Base-by-base conservation (phyloP, 192 early-diverging fungal genomes). In the Coemansia sp. region DNA sequence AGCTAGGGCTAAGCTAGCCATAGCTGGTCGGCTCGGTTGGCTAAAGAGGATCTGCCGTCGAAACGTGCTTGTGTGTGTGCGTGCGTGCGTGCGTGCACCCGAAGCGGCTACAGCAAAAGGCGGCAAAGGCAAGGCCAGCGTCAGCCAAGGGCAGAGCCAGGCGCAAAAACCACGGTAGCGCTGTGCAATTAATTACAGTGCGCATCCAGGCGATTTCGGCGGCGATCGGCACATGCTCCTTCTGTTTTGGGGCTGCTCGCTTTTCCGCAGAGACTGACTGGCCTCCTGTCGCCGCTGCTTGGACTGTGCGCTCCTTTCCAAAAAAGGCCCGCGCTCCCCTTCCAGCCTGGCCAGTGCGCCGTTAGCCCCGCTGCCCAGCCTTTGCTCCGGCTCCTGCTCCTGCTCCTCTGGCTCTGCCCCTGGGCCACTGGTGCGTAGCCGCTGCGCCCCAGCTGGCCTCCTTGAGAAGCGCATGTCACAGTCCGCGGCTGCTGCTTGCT, bases 191-290 rank as follows among this genome's bases (percentile, higher is more conserved):
- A 42, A 42, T 42, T 42, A 42, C 8, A 3, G 8, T 42, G 39
- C 13, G 39, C 39, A 14, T 42, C 39, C 14, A 42, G 39, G 13
- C 39, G 50, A 27, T 27, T 52, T 27, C 24, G 9, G 50, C 50
- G 16, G 22, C 50, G 22, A 52, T 52, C 50, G 50, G 22, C 50
- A 28, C 50, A 27, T 52, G 50, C 50, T 16, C 13, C 27, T 27
- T 20, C 50, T 52, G 50, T 52, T 27, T 23, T 52, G 13, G 50
- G 50, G 25, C 13, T 52, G 13, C 13, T 52, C 50, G 50, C 50
- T 27, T 27, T 52, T 52, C 50, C 50, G 50, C 50, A 52, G 7
- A 52, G 7, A 28, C 20, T 52, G 50, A 18, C 27, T 28, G 22
- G n/a, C n/a, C n/a, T 23, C 50, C 14, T 28, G 50, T 3, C 22